Percentiles rank a stretch among this genome's conserved stretches.
These are phyloP conservation scores for Peronospora destructor DNA, from an alignment of 352 stramenopile genomes.

Conservation along the genomic window DNA sequence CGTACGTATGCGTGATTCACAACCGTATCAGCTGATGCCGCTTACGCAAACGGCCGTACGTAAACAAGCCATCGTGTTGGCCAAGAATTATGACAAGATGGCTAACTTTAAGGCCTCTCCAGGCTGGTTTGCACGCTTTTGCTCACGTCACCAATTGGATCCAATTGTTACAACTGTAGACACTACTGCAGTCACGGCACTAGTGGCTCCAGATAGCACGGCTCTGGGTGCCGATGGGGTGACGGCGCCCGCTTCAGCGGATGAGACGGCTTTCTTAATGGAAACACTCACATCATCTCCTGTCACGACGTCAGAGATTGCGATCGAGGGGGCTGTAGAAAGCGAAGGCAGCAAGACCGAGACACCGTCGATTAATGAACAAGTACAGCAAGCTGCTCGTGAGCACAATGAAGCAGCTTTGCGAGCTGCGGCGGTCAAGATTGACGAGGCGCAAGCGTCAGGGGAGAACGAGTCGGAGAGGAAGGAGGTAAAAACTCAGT, in stretches of 20 bases:
- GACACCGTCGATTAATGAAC: slow-evolving; percentile 37
- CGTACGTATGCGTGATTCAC: slow-evolving; percentile 69
- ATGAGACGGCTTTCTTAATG: slow-evolving; percentile 30
- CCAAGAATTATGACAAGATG: slow-evolving; percentile 84
- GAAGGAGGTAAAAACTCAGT: slow-evolving; percentile 6
- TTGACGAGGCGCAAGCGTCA: slow-evolving; percentile 15
- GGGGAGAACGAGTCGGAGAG: slow-evolving; percentile 5
- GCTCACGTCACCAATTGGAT: slow-evolving; percentile 74
- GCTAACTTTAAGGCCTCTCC: slow-evolving; percentile 80
- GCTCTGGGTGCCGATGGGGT: slow-evolving; percentile 5
- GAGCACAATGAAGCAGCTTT: slow-evolving; percentile 39
- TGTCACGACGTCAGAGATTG: slow-evolving; percentile 16
- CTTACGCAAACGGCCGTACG: slow-evolving; percentile 80
- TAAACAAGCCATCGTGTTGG: slow-evolving; percentile 75
- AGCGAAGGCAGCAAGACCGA: slow-evolving; percentile 33
- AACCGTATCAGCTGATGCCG: slow-evolving; percentile 77
- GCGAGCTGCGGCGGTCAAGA: slow-evolving; percentile 20
- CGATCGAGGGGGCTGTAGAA: slow-evolving; percentile 15
- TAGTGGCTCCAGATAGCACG: slow-evolving; percentile 1
- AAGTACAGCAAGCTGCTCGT: slow-evolving; percentile 31
- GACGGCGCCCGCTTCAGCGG: slow-evolving; percentile 9
- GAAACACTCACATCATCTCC: slow-evolving; percentile 19
- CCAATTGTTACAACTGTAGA: slow-evolving; percentile 34
- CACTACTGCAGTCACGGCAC: neutral
- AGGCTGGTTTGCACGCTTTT: slow-evolving; percentile 85